phyloP scores from a whole-genome alignment of 148 eudicot species.

The Pouteria glomerata region DNA sequence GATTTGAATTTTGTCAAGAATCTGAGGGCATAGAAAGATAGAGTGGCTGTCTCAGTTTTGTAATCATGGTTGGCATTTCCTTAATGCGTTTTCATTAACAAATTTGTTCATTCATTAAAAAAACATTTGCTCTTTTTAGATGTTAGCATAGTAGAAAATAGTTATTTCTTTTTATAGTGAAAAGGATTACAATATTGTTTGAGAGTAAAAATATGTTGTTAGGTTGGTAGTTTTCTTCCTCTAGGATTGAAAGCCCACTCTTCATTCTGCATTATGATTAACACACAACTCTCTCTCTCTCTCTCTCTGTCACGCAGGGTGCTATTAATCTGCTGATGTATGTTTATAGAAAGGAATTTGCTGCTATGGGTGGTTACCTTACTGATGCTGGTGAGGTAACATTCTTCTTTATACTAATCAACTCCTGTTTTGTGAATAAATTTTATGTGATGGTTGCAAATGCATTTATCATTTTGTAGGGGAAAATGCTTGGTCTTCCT shows the following conservation, averaged over 20 bases:
- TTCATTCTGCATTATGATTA: slow-evolving; percentile 1
- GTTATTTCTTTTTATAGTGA: background rate
- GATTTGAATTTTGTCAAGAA: no score
- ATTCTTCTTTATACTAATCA: slow-evolving; percentile 1
- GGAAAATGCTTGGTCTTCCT: no score
- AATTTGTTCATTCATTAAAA: no score
- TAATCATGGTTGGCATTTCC: no score
- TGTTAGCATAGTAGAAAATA: background rate
- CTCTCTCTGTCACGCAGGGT: slow-evolving; percentile 73
- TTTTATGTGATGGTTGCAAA: no score
- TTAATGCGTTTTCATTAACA: no score
- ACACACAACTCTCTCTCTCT: slow-evolving; percentile 3
- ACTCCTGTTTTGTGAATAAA: no score
- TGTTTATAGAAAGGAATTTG: slow-evolving; percentile 77
- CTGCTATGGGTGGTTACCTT: slow-evolving; percentile 95
- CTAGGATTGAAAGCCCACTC: background rate
- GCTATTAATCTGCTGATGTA: slow-evolving; percentile 85
- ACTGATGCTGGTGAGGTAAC: slow-evolving; percentile 98
- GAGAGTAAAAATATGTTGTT: background rate
- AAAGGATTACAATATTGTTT: background rate
- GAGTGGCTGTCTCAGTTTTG: no score
- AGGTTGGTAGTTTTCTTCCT: background rate
- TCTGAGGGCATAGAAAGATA: no score
- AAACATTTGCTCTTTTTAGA: background rate
- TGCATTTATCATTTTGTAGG: no score